These are phyloP conservation scores for Pichiaceae sp. DNA, from an alignment of 1,139 yeast genomes.

Conservation along the genomic window DNA sequence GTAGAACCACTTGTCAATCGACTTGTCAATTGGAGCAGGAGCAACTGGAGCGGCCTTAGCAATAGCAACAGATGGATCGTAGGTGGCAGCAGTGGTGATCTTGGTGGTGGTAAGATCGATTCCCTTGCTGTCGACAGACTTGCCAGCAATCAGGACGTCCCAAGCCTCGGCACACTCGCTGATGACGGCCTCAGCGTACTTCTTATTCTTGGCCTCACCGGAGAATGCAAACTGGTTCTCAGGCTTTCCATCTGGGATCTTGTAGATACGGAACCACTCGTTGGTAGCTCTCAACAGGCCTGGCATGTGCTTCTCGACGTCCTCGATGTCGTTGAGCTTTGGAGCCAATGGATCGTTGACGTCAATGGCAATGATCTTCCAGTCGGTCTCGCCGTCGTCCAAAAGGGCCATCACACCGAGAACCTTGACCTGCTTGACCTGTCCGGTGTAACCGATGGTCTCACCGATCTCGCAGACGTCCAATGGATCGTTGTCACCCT, in stretches of 20 bases:
- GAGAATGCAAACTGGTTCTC: slow-evolving; percentile 79
- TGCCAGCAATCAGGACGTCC: slow-evolving; percentile 51
- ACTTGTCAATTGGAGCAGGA: slow-evolving; percentile 93
- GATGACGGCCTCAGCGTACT: slow-evolving; percentile 65
- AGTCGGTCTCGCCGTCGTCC: slow-evolving; percentile 91
- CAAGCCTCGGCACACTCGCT: slow-evolving; percentile 68
- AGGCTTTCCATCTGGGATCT: slow-evolving; percentile 87
- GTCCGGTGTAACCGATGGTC: slow-evolving; percentile 62
- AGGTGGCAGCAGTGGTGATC: slow-evolving; percentile 47
- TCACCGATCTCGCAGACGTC: slow-evolving; percentile 89
- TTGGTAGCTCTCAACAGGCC: slow-evolving; percentile 75
- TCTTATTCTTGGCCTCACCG: slow-evolving; percentile 68
- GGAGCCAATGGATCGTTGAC: slow-evolving; percentile 68
- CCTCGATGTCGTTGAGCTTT: slow-evolving; percentile 65
- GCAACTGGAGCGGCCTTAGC: slow-evolving; percentile 63
- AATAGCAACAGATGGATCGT: slow-evolving; percentile 42
- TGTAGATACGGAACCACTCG: slow-evolving; percentile 89
- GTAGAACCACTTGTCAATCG: slow-evolving; percentile 98
- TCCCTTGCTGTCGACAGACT: slow-evolving; percentile 34
- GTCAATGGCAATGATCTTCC: slow-evolving; percentile 82
- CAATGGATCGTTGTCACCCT: slow-evolving; percentile 85
- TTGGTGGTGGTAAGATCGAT: slow-evolving; percentile 71
- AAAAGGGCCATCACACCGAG: slow-evolving; percentile 81
- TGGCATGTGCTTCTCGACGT: slow-evolving; percentile 69
- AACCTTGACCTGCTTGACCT: slow-evolving; percentile 73